Conservation (phyloP, 805 yeast species). For the Zygosaccharomyces rouxii region DNA sequence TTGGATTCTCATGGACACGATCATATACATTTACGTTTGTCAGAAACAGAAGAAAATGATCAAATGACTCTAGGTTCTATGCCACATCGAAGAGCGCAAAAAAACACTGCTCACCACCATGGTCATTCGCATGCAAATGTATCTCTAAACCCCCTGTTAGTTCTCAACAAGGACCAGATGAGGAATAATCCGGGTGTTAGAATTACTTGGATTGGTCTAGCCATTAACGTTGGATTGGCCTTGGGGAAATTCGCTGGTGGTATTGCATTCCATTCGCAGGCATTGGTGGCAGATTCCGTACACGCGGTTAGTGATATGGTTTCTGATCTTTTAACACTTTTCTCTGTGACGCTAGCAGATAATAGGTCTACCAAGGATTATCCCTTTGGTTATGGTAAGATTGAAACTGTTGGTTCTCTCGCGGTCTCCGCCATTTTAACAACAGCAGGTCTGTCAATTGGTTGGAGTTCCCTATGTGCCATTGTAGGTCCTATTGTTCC, state of each 20-base stretch:
- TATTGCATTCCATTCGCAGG: constrained; percentile 87
- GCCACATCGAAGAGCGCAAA: constrained; percentile 17
- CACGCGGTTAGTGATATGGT: constrained; percentile 90
- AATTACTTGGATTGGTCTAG: constrained; percentile 87
- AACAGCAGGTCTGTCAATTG: constrained; percentile 86
- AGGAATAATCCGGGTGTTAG: constrained; percentile 78
- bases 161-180: constrained; percentile 41
- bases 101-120: constrained; percentile 8
- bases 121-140: constrained; percentile 32
- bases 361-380: constrained; percentile 54
- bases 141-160: constrained; percentile 33
- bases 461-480: constrained; percentile 73
- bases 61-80: constrained; percentile 36
- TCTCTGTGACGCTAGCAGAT: constrained; percentile 75
- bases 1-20: constrained; percentile 30
- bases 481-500: constrained; percentile 67
- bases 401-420: constrained; percentile 88
- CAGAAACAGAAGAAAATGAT: constrained; percentile 43
- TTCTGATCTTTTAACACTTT: constrained; percentile 82
- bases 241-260: constrained; percentile 86
- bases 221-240: constrained; percentile 83
- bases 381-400: constrained; percentile 89
- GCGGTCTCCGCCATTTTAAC: constrained; percentile 80
- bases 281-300: constrained; percentile 88
- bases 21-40: constrained; percentile 40